Evolutionary conservation across 768 basidiomycete species (phyloP).

Genomic region (Agrocybe chaxingu): DNA sequence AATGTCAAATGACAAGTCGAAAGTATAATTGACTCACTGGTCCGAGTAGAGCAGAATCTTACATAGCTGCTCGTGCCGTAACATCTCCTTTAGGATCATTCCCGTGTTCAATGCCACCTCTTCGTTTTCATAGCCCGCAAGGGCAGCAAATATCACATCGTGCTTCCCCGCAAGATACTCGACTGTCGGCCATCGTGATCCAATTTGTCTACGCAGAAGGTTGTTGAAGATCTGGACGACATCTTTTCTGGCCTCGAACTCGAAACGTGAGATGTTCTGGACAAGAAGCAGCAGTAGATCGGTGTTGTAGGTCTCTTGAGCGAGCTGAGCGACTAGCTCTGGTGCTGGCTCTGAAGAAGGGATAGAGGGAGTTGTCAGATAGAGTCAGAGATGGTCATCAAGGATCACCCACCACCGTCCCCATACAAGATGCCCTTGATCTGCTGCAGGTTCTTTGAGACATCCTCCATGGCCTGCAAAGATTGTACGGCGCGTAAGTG

Average conservation of each 20-base stretch:
- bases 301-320: conserved; percentile 92
- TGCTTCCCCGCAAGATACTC: conserved; percentile 83
- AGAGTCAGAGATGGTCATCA: not conserved
- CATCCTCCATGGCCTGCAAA: conserved; percentile 79
- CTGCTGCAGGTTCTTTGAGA: conserved; percentile 85
- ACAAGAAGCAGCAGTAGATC: conserved; percentile 84
- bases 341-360: conserved; percentile 62
- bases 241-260: conserved; percentile 91
- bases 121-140: conserved; percentile 93
- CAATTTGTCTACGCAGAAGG: conserved; percentile 87
- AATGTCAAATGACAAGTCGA: conserved; percentile 1
- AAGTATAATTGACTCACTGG: conserved; percentile 56
- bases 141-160: conserved; percentile 73
- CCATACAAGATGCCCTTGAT: conserved; percentile 87
- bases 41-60: conserved; percentile 92
- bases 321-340: conserved; percentile 89
- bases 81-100: conserved; percentile 97
- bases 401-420: conserved; percentile 66
- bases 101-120: conserved; percentile 97
- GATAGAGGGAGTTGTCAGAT: not conserved
- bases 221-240: conserved; percentile 89
- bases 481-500: not conserved
- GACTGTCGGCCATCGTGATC: conserved; percentile 91
- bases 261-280: conserved; percentile 78
- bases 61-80: conserved; percentile 86